Percentiles rank a stretch among this genome's conserved stretches.
Evolutionary conservation across 1,139 yeast genomes (phyloP).

Genomic region (Magnusiomyces fungicola): DNA sequence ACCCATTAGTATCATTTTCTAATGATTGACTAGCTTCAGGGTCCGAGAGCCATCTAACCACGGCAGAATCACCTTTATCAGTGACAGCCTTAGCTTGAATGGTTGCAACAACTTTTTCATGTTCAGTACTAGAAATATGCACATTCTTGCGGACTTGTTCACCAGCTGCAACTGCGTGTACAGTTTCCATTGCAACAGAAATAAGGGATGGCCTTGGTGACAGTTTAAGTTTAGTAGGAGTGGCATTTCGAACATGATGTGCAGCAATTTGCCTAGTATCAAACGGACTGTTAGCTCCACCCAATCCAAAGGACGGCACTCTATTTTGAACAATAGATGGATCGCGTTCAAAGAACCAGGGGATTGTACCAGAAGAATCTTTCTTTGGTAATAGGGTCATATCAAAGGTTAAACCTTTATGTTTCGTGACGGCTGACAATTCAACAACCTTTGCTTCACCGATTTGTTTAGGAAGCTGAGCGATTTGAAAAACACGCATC

Average conservation of each 20-base stretch:
- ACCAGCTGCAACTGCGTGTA: slow-evolving; percentile 25
- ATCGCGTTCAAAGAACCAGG: slow-evolving; percentile 9
- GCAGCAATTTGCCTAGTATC: slow-evolving; percentile 3
- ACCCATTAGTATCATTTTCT: neutral
- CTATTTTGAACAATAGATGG: neutral
- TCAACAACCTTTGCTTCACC: slow-evolving; percentile 17
- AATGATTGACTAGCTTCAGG: slow-evolving; percentile 17
- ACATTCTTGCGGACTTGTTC: slow-evolving; percentile 23
- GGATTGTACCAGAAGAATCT: slow-evolving; percentile 10
- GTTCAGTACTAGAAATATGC: slow-evolving; percentile 26
- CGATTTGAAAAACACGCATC: slow-evolving; percentile 25
- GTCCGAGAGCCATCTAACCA: slow-evolving; percentile 14
- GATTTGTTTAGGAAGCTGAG: slow-evolving; percentile 21
- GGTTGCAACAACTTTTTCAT: slow-evolving; percentile 22
- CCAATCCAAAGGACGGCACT: neutral
- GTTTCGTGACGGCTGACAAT: neutral
- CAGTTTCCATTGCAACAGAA: slow-evolving; percentile 18
- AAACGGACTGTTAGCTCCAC: neutral
- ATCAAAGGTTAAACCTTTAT: slow-evolving; percentile 5
- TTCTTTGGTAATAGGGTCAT: slow-evolving; percentile 3
- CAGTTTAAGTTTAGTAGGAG: slow-evolving; percentile 15
- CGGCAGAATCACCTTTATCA: slow-evolving; percentile 13
- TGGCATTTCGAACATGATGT: neutral
- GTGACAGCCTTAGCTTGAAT: slow-evolving; percentile 19
- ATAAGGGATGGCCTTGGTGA: slow-evolving; percentile 28